Percentiles rank a stretch among this genome's conserved stretches.
These are phyloP conservation scores for Xanthoconium purpureum DNA, from an alignment of 768 basidiomycete species.

Conservation along the genomic window DNA sequence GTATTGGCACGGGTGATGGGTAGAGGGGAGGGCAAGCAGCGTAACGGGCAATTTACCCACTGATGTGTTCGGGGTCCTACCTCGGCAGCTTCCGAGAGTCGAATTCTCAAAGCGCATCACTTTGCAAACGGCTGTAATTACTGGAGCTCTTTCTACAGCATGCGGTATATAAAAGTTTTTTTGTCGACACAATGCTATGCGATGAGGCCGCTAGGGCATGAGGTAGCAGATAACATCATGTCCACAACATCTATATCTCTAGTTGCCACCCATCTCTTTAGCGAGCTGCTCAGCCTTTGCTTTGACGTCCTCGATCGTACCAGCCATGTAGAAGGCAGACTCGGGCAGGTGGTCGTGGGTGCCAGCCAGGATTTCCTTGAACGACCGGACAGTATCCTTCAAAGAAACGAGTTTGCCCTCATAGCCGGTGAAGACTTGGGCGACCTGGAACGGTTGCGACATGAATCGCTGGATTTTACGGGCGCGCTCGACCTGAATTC, in stretches of 20 bases:
- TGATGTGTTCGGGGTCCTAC: no score
- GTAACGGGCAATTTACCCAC: no score
- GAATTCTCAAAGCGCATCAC: no score
- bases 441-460: slow-evolving; percentile 99
- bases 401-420: slow-evolving; percentile 96
- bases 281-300: slow-evolving; percentile 95
- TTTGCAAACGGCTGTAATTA: no score
- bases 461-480: slow-evolving; percentile 99
- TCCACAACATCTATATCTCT: slow-evolving; percentile 21
- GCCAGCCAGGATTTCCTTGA: slow-evolving; percentile 96
- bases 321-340: slow-evolving; percentile 97
- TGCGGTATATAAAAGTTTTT: slow-evolving; percentile 10
- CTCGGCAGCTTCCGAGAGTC: no score
- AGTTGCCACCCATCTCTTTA: slow-evolving; percentile 76
- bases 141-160: no score
- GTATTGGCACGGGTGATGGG: no score
- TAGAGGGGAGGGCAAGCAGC: no score
- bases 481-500: slow-evolving; percentile 85
- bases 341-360: slow-evolving; percentile 88
- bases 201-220: not conserved
- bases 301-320: slow-evolving; percentile 97
- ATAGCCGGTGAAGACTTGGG: slow-evolving; percentile 99
- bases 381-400: slow-evolving; percentile 94
- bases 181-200: slow-evolving; percentile 12
- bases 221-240: slow-evolving; percentile 9